Conservation (phyloP, 768 basidiomycete species). For the Baorangia bicolor region DNA sequence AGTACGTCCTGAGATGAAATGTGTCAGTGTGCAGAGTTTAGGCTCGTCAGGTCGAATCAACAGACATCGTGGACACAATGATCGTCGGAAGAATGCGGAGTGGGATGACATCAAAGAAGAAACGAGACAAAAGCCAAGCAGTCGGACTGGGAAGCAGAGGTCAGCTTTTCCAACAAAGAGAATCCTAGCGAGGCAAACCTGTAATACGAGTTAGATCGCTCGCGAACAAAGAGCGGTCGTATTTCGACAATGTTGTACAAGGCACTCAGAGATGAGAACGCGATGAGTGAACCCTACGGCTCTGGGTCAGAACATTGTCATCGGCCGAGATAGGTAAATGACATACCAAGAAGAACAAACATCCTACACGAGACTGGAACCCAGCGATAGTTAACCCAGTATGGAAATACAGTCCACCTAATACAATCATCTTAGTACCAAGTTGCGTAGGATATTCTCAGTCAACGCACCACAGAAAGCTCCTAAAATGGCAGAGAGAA, state of each 20-base stretch:
- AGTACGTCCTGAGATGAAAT: conserved; percentile 62
- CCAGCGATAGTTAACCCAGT: conserved; percentile 83
- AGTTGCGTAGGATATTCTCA: background rate
- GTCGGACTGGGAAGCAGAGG: conserved; percentile 55
- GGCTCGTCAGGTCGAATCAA: background rate
- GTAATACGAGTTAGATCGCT: conserved; percentile 83
- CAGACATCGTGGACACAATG: conserved; percentile 79
- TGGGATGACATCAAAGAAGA: conserved; percentile 88
- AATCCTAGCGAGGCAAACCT: conserved; percentile 45
- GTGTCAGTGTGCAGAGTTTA: conserved; percentile 3
- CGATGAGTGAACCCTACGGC: conserved; percentile 77
- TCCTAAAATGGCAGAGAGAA: conserved; percentile 69
- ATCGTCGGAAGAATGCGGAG: conserved; percentile 88
- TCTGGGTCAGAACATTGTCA: conserved; percentile 7
- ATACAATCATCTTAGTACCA: background rate
- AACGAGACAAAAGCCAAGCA: conserved; percentile 86
- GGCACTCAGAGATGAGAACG: conserved; percentile 89
- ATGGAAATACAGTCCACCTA: conserved; percentile 84
- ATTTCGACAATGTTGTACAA: conserved; percentile 85
- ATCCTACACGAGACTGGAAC: conserved; percentile 92
- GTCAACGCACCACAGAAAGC: conserved; percentile 72
- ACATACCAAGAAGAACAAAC: conserved; percentile 85
- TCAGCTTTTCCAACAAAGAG: background rate
- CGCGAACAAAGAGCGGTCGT: conserved; percentile 85
- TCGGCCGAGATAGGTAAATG: background rate